Percentiles rank a stretch among this genome's conserved stretches.
Conservation (phyloP, 768 basidiomycete genomes). For the Cubamyces sp. region DNA sequence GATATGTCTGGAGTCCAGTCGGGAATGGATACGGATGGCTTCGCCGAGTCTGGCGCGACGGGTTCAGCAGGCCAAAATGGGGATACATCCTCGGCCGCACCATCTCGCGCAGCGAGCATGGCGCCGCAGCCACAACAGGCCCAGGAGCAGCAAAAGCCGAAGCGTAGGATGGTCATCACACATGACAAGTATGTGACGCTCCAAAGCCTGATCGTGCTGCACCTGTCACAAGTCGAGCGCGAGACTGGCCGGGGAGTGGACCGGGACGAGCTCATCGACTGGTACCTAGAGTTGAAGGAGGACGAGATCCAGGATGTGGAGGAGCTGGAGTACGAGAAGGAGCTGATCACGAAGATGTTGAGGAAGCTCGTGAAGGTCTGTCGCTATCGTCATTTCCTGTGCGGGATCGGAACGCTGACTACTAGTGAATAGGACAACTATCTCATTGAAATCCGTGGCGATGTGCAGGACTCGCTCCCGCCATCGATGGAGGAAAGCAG, state of each 20-base stretch:
- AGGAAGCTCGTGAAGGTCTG: conserved; percentile 88
- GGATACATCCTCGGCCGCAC: conserved; percentile 25
- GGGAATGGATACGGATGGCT: conserved; percentile 49
- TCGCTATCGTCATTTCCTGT: not conserved
- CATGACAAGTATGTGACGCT: conserved; percentile 94
- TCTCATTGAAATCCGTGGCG: conserved; percentile 81
- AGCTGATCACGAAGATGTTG: conserved; percentile 87
- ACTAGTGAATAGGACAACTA: conserved; percentile 69
- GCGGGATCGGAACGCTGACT: not conserved
- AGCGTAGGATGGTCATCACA: conserved; percentile 86
- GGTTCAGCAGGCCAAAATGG: conserved; percentile 37
- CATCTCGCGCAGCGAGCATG: conserved; percentile 32
- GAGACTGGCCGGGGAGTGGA: conserved; percentile 79
- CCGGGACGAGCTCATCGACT: conserved; percentile 91
- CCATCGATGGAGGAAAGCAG: conserved; percentile 65
- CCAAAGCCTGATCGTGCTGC: conserved; percentile 85
- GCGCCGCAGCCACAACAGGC: conserved; percentile 19
- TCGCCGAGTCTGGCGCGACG: conserved; percentile 30
- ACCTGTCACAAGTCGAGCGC: conserved; percentile 77
- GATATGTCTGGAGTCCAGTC: conserved; percentile 66
- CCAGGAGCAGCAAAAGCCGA: conserved; percentile 45
- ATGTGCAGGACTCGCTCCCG: conserved; percentile 78
- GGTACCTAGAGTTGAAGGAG: conserved; percentile 94
- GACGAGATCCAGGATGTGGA: conserved; percentile 80
- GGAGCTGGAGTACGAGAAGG: conserved; percentile 88